phyloP scores from a whole-genome alignment of 257 asterid species.

The Fraxinus anomala region DNA sequence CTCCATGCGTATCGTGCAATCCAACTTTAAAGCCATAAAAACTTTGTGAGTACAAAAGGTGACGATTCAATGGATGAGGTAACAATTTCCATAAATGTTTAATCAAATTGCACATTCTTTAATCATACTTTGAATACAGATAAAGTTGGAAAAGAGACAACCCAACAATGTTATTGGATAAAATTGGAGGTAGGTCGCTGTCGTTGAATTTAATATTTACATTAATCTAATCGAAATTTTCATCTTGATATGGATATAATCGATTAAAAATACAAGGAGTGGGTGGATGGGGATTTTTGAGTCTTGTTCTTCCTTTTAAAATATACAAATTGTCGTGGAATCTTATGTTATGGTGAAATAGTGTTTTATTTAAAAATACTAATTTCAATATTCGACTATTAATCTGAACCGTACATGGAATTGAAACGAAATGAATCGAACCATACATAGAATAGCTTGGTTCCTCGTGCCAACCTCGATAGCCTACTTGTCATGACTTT shows the following conservation, averaged over 20 bases:
- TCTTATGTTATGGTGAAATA: neutral
- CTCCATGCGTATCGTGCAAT: neutral
- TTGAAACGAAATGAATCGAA: too few relatives aligned
- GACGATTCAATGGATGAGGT: constrained; percentile 34
- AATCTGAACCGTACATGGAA: neutral
- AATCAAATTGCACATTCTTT: constrained; percentile 24
- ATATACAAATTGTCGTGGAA: neutral
- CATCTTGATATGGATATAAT: constrained; percentile 42
- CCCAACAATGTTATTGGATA: constrained; percentile 39
- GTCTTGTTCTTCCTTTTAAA: neutral
- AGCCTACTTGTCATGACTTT: too few relatives aligned
- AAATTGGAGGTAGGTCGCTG: constrained; percentile 32
- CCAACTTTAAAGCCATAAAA: neutral
- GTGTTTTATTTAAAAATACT: neutral
- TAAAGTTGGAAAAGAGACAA: constrained; percentile 40
- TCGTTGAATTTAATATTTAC: constrained; percentile 10
- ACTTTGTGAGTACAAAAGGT: neutral
- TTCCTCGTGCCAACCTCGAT: too few relatives aligned
- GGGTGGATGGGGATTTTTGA: neutral
- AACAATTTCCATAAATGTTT: constrained; percentile 29
- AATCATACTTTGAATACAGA: constrained; percentile 14
- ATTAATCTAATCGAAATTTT: constrained; percentile 39
- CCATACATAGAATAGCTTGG: too few relatives aligned
- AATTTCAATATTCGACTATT: neutral
- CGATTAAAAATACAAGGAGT: constrained; percentile 10